These are phyloP conservation scores for Microdochium trichocladiopsis DNA, from an alignment of 2,329 filamentous ascomycete genomes.

Conservation along the genomic window DNA sequence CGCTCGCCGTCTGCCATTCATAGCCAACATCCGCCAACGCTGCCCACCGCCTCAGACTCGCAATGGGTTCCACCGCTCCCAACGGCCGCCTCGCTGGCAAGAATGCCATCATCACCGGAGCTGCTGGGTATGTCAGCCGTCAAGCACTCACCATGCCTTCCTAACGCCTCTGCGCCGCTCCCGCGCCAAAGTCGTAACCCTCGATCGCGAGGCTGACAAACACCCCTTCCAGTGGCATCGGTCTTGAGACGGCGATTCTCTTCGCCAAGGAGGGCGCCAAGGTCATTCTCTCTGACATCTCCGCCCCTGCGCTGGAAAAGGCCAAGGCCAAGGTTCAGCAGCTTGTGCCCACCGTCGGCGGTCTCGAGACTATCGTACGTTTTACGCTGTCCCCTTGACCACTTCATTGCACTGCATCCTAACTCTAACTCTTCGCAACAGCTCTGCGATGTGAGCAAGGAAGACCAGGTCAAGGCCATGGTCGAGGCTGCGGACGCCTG, in stretches of 20 bases:
- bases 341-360: slow-evolving; percentile 54
- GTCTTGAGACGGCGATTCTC: slow-evolving; percentile 84
- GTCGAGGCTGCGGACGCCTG: slow-evolving; percentile 71
- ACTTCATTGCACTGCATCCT: slow-evolving; percentile 13
- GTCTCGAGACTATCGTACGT: slow-evolving; percentile 52
- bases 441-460: slow-evolving; percentile 77
- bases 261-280: slow-evolving; percentile 84
- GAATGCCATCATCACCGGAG: slow-evolving; percentile 72
- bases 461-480: slow-evolving; percentile 67
- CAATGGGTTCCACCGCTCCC: slow-evolving; percentile 19
- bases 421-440: slow-evolving; percentile 7
- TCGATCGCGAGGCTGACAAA: slow-evolving; percentile 6
- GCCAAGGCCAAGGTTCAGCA: slow-evolving; percentile 69
- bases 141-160: neutral
- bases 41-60: neutral
- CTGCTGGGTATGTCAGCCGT: slow-evolving; percentile 62
- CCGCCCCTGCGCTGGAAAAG: slow-evolving; percentile 67
- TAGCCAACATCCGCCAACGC: neutral
- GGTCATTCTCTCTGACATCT: slow-evolving; percentile 82
- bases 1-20: neutral
- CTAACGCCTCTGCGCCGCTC: no score
- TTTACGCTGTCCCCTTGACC: neutral
- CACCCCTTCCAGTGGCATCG: slow-evolving; percentile 62
- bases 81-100: slow-evolving; percentile 50
- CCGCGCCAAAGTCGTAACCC: no score